Evolutionary conservation across 148 eudicot genomes (phyloP).

Genomic region (Chenopodium berlandieri): DNA sequence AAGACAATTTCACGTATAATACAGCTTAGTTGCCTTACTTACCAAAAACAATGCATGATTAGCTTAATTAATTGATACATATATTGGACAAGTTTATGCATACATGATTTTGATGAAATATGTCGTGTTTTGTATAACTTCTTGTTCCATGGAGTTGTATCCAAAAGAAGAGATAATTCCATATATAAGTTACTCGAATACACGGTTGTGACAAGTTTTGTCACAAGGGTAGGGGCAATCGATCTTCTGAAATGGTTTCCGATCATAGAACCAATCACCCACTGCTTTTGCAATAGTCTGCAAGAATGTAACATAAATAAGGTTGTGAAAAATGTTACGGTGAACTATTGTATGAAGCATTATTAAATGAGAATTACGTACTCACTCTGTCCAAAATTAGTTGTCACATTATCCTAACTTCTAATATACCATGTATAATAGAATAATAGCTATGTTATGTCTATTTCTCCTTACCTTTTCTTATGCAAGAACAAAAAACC

Average conservation of each 20-base stretch:
- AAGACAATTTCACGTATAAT: background rate
- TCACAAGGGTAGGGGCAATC: constrained; percentile 96
- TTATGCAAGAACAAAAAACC: background rate
- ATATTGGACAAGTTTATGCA: background rate
- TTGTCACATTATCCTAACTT: background rate
- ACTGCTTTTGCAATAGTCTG: constrained; percentile 88
- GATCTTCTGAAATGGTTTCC: constrained; percentile 70
- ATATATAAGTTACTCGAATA: constrained; percentile 38
- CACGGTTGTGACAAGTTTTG: constrained; percentile 74
- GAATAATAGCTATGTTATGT: background rate
- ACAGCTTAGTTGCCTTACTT: background rate
- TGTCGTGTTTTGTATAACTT: background rate
- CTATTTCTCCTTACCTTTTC: background rate
- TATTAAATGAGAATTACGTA: background rate
- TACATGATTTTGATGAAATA: background rate
- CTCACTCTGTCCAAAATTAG: background rate
- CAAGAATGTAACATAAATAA: background rate
- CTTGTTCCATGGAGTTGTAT: background rate
- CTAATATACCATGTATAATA: background rate
- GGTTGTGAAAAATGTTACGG: background rate
- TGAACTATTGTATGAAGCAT: background rate
- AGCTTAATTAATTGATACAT: background rate
- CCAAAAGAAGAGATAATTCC: background rate
- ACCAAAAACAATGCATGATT: background rate
- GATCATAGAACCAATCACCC: constrained; percentile 80